phyloP scores from a whole-genome alignment of 1,284 basidiomycete genomes.

The Takashimella koratensis region DNA sequence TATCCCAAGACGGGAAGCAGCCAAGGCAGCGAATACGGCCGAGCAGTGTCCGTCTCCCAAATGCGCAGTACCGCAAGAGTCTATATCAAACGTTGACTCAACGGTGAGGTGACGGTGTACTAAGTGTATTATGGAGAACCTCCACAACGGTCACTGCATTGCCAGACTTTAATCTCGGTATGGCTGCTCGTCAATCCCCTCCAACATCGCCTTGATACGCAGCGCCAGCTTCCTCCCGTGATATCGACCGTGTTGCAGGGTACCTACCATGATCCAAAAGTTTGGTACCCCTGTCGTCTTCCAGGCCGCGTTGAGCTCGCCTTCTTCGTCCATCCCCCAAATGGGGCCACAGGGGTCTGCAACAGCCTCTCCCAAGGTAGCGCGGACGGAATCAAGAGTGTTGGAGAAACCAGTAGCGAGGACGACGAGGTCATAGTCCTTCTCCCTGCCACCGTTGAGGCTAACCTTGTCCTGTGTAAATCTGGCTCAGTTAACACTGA shows the following conservation, averaged over 20 bases:
- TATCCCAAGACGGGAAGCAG: no score
- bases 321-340: slow-evolving; percentile 60
- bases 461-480: slow-evolving; percentile 27
- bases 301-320: slow-evolving; percentile 57
- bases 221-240: slow-evolving; percentile 27
- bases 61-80: no score
- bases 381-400: slow-evolving; percentile 44
- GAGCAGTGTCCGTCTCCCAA: no score
- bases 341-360: slow-evolving; percentile 52
- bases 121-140: no score
- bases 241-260: slow-evolving; percentile 20
- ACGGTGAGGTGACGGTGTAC: no score
- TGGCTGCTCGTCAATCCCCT: slow-evolving; percentile 18
- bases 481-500: neutral
- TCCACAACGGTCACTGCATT: no score
- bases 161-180: slow-evolving; percentile 18
- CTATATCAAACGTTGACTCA: no score
- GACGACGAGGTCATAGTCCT: slow-evolving; percentile 64
- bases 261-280: slow-evolving; percentile 60
- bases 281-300: slow-evolving; percentile 55
- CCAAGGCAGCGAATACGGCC: no score
- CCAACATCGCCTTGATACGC: slow-evolving; percentile 27
- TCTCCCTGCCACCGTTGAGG: slow-evolving; percentile 37
- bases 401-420: slow-evolving; percentile 59
- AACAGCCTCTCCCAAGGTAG: slow-evolving; percentile 53